Conservation (phyloP, 495 filamentous ascomycete genomes). For the Penicillium herquei region DNA sequence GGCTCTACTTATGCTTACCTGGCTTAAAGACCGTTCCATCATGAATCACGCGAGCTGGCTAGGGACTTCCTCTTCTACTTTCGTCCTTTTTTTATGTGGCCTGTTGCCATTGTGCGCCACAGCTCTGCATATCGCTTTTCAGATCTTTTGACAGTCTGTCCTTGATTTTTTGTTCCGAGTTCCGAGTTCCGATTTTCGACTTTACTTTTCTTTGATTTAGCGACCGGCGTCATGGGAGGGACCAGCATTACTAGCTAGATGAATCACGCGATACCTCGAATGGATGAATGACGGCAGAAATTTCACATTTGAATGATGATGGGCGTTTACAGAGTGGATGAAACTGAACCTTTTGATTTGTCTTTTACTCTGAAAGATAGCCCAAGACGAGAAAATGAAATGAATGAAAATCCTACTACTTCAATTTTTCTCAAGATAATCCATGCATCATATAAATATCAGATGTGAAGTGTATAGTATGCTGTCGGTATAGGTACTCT, state of each 20-base stretch:
- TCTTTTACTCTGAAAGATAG: too few species aligned
- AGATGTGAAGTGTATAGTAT: too few species aligned
- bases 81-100: neutral
- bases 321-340: too few species aligned
- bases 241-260: neutral
- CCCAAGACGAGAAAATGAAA: too few species aligned
- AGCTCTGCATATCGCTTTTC: neutral
- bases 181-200: neutral
- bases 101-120: too few species aligned
- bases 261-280: neutral
- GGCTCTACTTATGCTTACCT: slow-evolving; percentile 78
- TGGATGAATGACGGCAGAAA: neutral
- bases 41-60: neutral
- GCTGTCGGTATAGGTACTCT: too few species aligned
- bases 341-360: too few species aligned
- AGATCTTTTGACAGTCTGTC: neutral
- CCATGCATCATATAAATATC: too few species aligned
- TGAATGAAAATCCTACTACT: too few species aligned
- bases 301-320: neutral
- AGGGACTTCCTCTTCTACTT: neutral
- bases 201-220: slow-evolving; percentile 23
- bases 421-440: too few species aligned
- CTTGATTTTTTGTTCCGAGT: slow-evolving; percentile 10
- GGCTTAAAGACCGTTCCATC: slow-evolving; percentile 39
- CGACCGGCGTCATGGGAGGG: slow-evolving; percentile 23